A percentile compares a stretch with the other conserved stretches of the same genome.
phyloP scores from a whole-genome alignment of 1,284 basidiomycete genomes.

The Ceraceosorus guamensis region DNA sequence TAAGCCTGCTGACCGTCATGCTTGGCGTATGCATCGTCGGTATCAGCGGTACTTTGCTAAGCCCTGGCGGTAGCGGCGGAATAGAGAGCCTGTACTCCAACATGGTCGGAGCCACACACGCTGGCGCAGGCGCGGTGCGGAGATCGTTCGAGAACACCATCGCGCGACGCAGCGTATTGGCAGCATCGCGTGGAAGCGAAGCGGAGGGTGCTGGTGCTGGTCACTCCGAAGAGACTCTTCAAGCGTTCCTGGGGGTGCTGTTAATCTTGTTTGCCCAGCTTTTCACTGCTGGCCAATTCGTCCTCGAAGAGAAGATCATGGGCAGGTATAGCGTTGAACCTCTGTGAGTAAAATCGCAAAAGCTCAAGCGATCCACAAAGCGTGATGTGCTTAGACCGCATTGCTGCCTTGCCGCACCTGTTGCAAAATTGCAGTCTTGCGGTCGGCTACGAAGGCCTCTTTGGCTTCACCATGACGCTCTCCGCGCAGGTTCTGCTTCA shows the following conservation, averaged over 20 bases:
- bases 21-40: constrained; percentile 83
- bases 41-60: constrained; percentile 59
- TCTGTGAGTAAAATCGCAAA: constrained; percentile 50
- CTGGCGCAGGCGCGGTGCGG: background rate
- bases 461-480: constrained; percentile 72
- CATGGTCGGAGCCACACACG: background rate
- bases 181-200: background rate
- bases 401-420: too few species aligned
- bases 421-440: constrained; percentile 54
- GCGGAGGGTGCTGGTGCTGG: too few species aligned
- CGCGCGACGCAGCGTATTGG: too few species aligned
- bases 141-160: constrained; percentile 3
- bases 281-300: constrained; percentile 84
- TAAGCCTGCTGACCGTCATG: constrained; percentile 84
- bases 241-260: constrained; percentile 60
- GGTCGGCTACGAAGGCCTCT: constrained; percentile 88
- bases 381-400: too few species aligned
- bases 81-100: constrained; percentile 1
- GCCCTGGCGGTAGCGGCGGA: background rate
- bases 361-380: too few species aligned
- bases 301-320: constrained; percentile 79
- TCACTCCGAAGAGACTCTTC: constrained; percentile 15
- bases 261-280: constrained; percentile 94
- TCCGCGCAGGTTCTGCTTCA: constrained; percentile 66
- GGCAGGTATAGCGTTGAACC: constrained; percentile 76